Base-by-base conservation (phyloP, 2,329 filamentous ascomycete genomes). In the Microascus cirrosus region DNA sequence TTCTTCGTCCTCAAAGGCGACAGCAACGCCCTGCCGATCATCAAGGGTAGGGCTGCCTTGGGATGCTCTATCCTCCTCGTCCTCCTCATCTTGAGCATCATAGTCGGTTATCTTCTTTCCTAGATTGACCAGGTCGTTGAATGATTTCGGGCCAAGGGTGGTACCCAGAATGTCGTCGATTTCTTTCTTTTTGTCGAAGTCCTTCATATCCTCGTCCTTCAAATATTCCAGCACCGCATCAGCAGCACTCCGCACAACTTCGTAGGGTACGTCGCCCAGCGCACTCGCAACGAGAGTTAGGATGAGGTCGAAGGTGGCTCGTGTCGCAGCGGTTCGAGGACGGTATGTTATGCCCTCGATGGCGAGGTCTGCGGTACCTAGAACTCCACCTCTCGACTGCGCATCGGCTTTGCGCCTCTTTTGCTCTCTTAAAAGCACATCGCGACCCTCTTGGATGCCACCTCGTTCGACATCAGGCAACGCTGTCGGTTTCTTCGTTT, bases 41-140 rank as follows among this genome's bases (percentile, higher is more conserved):
- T 96, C 94, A 55, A 96, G 83, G 69, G 96, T 92, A 34, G 82
- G 87, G 59, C 82, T 58, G 7, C 52, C 57, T 39, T 58, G 57
- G 13, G 57, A 58, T 34, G 50, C 86, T 65, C 86, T 85, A 34
- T 83, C 87, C 77, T 90, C 89, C 59, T 91, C 86, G 63, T 96
- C 93, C 62, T 97, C 92, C 35, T 96, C 94, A 63, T 97, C 93
- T 69, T 97, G 91, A 45, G 89, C 89, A 71, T 97, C 89, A 71
- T 97, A 99, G 70, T 99, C 94, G 55, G 94, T 99, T 62, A 99
- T 96, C 74, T 99, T 99, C 77, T 99, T 99, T 62, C 92, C 90
- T 51, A 99, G 76, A 68, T 96, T 99, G 58, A 97, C 86, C 63
- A 99, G 75, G 74, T 97, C 93, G 68, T 97, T 97, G 76, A 97